Base-by-base conservation (phyloP, 768 basidiomycete genomes). In the Russula sp. region DNA sequence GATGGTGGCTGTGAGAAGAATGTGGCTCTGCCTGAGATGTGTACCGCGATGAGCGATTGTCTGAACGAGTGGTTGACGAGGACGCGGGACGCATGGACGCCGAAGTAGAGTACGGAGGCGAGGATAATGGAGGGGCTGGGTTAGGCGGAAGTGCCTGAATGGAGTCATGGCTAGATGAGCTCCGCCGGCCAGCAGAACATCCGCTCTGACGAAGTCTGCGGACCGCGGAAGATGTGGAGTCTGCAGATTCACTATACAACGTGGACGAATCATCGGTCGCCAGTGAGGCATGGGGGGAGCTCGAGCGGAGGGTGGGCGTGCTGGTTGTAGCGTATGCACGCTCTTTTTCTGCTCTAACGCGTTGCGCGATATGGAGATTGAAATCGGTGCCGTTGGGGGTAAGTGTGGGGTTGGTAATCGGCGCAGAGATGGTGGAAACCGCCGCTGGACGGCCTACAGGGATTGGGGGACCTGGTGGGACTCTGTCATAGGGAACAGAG, bases 351-450 rank as follows among this genome's bases (percentile, higher is more conserved):
- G 73, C 71, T 70, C 77, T 82, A 58, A 74, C 73, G 62, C 79
- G 80, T 53, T 80, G 78, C 69, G 83, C 72, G 27, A 80, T 77
- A 70, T 79, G 82, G 67, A 82, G 78, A 73, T 86, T 91, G 70
- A 89, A 76, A 65, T 89, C 88, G 10, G 86, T 85, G 44, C 90
- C 91, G 67, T 82, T 78, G 49, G 80, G 63, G 2, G 89, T 89
- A 60, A 92, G 82, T 13, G 85, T 84, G 6, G 90, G 90, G 69
- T 93, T 93, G 31, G 90, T 91, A 69, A 88, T 86, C 8, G 90
- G 90, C 5, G 90, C 91, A 35, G 89, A 91, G 66, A 93, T 92
- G 54, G 67, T 72, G 22, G 75, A 65, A 18, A 68, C 68, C 62
- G 54, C 57, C 11, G 49, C 4, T 34, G 55, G 16, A 44, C 67